Base-by-base conservation (phyloP, 1,284 basidiomycete genomes). In the Cutaneotrichosporon spelunceum region DNA sequence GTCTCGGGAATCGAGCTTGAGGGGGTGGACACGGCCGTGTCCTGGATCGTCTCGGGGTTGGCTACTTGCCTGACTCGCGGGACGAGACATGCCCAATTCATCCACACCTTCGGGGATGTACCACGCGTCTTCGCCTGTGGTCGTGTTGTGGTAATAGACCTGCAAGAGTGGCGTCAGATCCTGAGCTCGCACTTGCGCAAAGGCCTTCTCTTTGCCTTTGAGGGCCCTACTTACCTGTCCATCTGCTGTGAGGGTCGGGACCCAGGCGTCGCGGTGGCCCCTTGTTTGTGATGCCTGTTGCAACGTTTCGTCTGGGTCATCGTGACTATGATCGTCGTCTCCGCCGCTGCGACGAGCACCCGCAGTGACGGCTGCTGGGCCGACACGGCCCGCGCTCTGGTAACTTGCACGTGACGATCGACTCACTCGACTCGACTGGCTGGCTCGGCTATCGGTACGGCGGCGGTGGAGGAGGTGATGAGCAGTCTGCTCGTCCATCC, bases 111-210 rank as follows among this genome's bases (percentile, higher is more conserved):
- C 71, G 4, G 94, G 94, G 44, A 96, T 80, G 70, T 97, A 91
- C 70, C 86, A 85, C 14, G 91, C 87, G 44, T 86, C 87, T 73
- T 93, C 87, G 39, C 92, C 92, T 2, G 93, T 97, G 68, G 89
- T 84, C 0, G 89, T 90, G 73, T 98, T 98, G 68, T 91, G 85
- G 79, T 96, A 98, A 82, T 88, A 93, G 74, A 97, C 90, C 89
- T 97, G 74, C 3, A 62, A 23, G 39, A 30, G 34, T 33, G 33
- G 21, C 42, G 44, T 33, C 55, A 56, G 44, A 34, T 34, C 39
- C 44, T 47, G 44, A 34, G 14, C 19, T 45, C 55, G 55, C 44
- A n/a, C 44, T 23, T 27, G 14, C 50, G 52, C 47, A 47, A 23
- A 16, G 52, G 34, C 52, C 52, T 53, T 23, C 34, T 50, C 27